Conservation (phyloP, 352 stramenopile genomes). For the Peronospora belbahrii region DNA sequence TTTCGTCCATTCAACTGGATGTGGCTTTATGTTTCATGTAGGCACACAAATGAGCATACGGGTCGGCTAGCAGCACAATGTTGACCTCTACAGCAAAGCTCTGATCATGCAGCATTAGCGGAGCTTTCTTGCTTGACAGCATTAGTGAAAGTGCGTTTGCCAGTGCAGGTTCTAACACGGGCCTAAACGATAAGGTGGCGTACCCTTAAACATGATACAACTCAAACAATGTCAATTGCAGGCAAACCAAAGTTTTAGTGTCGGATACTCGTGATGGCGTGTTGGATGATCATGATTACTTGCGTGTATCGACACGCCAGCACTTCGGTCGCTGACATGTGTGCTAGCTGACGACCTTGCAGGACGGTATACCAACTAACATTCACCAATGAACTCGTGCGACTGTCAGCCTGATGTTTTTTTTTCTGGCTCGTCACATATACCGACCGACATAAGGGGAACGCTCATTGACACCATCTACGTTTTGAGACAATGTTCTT, state of each 20-base stretch:
- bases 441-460: too few species aligned
- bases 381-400: too few species aligned
- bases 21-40: conserved; percentile 1
- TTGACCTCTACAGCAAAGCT: conserved; percentile 24
- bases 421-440: too few species aligned
- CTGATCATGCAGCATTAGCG: conserved; percentile 37
- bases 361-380: too few species aligned
- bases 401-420: too few species aligned
- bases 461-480: too few species aligned
- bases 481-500: too few species aligned
- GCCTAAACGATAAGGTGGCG: conserved; percentile 13
- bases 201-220: conserved; percentile 16
- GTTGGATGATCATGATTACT: too few species aligned
- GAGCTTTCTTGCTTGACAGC: conserved; percentile 38
- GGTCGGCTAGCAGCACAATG: conserved; percentile 18
- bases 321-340: too few species aligned
- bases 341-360: too few species aligned
- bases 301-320: too few species aligned
- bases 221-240: background rate
- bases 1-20: background rate
- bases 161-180: conserved; percentile 22
- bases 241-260: background rate
- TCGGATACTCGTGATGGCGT: too few species aligned
- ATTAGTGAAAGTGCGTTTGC: conserved; percentile 35
- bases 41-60: conserved; percentile 37